Base-by-base conservation (phyloP, 768 basidiomycete genomes). In the Paxillus involutus region DNA sequence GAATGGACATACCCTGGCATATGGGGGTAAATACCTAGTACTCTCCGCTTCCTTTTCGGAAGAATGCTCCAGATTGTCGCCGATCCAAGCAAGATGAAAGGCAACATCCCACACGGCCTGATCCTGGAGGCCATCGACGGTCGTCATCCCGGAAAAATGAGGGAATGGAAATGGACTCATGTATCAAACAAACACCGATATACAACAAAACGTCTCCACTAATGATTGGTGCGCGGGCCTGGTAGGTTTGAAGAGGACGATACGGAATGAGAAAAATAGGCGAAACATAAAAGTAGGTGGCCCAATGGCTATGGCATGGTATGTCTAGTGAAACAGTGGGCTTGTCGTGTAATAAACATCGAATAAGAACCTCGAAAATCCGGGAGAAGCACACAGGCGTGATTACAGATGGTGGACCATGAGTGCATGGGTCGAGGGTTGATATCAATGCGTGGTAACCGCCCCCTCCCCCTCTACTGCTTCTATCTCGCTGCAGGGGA, bases 281-380 rank as follows among this genome's bases (percentile, higher is more conserved):
- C 24, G 26, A 40, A 50, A 26, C 24, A 17, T 45, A 33, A 21
- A 30, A 6, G 32, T 40, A 39, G 41, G 49, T 37, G 48, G 12
- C 53, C 44, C 36, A 17, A 33, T 45, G 54, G 37, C 12, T 45
- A 39, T 30, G 57, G 36, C 58, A 60, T 32, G 32, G 30, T 51
- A 21, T 21, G 55, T 54, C 30, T 61, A 60, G 46, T 58, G 50
- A 55, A 58, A 61, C 65, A 67, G 26, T 55, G 33, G 35, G 43
- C 7, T 17, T 40, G 53, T n/a, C 35, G 30, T 13, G 17, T 54
- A 26, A 67, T 64, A 66, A 64, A 59, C 55, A 66, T 37, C 33
- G 44, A 62, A 59, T 56, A 66, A 61, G 57, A 59, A 58, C 44
- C 55, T 55, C 51, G 37, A 21, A 43, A 50, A 47, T 33, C 42